Percentiles rank a stretch among this genome's conserved stretches.
phyloP scores from a whole-genome alignment of 2,329 filamentous ascomycete species.

The Aspergillus sp. region DNA sequence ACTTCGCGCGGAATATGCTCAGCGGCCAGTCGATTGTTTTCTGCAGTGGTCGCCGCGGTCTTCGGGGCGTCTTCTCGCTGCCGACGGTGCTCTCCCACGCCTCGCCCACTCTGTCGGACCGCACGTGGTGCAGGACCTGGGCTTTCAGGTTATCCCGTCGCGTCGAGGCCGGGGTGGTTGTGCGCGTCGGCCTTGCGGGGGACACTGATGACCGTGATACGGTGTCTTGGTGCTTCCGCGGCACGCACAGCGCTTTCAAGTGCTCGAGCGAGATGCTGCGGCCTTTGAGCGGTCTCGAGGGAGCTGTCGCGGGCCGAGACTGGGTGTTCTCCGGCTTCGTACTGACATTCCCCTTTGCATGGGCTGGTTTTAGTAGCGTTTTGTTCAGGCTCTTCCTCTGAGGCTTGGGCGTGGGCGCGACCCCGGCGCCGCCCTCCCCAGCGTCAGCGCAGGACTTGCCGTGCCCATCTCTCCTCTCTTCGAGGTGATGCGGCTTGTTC shows the following conservation, averaged over 20 bases:
- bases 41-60: slow-evolving; percentile 7
- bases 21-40: slow-evolving; percentile 17
- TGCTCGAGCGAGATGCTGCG: slow-evolving; percentile 20
- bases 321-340: slow-evolving; percentile 7
- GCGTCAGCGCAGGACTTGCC: slow-evolving; percentile 17
- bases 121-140: slow-evolving; percentile 25
- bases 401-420: slow-evolving; percentile 8
- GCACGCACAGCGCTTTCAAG: slow-evolving; percentile 13
- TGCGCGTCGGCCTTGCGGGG: slow-evolving; percentile 5
- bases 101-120: slow-evolving; percentile 24
- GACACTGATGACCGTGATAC: slow-evolving; percentile 5
- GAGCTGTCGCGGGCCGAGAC: slow-evolving; percentile 19
- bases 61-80: slow-evolving; percentile 12
- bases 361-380: slow-evolving; percentile 16
- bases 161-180: slow-evolving; percentile 4
- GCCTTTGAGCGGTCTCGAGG: slow-evolving; percentile 14
- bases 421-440: slow-evolving; percentile 5
- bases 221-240: slow-evolving; percentile 10
- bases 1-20: slow-evolving; percentile 23
- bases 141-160: slow-evolving; percentile 20
- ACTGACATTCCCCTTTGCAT: slow-evolving; percentile 11
- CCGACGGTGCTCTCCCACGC: slow-evolving; percentile 19
- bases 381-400: slow-evolving; percentile 14
- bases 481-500: slow-evolving; percentile 6
- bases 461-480: slow-evolving; percentile 7